Base-by-base conservation (phyloP, 2,329 filamentous ascomycete genomes). In the Fusarium begoniae region DNA sequence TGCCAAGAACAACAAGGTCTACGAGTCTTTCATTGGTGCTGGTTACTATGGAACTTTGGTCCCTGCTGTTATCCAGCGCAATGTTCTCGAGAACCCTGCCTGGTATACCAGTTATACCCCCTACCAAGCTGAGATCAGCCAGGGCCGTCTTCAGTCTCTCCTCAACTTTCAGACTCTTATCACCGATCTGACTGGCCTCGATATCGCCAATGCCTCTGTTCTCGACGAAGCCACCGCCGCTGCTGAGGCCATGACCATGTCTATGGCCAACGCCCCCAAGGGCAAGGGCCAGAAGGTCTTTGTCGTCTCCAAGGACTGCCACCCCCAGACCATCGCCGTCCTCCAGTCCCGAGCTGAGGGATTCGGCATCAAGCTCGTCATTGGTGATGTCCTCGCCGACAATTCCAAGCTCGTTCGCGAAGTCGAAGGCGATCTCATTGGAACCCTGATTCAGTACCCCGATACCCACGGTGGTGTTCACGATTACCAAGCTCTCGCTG, bases 101-200 rank as follows among this genome's bases (percentile, higher is more conserved):
- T 98, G 96, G 96, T 98, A 98, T 83, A 98, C 96, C 51, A 98
- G 95, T 85, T 98, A 98, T 83, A 98, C 96, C 0, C 96, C 96
- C 24, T 98, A 98, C 84, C 96, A 98, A 85, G 93, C 96, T 8
- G 96, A 98, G 85, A 98, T 98, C 86, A 98, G 94, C 81, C 96
- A 98, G 85, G 96, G 96, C 37, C 91, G 96, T 60, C 84, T 98
- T 70, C 94, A 98, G 86, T 97, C 94, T 8, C 87, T 98, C 54
- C 87, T 98, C 71, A 98, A 98, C 87, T 98, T 95, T 86, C 96
- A 98, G 86, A 98, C 96, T 22, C 87, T 98, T 84, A 93, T 97
- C 20, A 91, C 92, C 5, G 96, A 98, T 80, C 85, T 98, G 75
- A 98, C 96, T 0, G 94, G 90, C 3, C 88, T 98, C 43, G 90